These are phyloP conservation scores for Fusarium protoensiforme DNA, from an alignment of 2,329 filamentous ascomycete genomes.

Conservation along the genomic window DNA sequence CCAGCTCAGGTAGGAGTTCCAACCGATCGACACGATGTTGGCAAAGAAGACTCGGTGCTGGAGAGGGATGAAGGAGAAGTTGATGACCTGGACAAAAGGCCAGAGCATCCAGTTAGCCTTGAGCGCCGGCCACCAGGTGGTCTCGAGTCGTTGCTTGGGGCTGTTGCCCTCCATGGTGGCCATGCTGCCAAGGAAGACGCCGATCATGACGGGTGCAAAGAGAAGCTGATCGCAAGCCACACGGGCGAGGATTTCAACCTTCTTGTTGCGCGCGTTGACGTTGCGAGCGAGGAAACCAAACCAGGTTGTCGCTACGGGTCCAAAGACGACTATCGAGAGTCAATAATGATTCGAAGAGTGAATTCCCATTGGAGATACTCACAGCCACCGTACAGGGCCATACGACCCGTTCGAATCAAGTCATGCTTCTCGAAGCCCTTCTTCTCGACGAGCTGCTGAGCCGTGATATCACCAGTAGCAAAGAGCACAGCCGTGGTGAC, in stretches of 20 bases:
- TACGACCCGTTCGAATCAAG: constrained; percentile 75
- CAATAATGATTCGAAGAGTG: constrained; percentile 7
- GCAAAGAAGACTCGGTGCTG: constrained; percentile 87
- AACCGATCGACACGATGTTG: constrained; percentile 79
- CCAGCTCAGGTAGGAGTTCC: constrained; percentile 74
- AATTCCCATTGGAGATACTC: constrained; percentile 46
- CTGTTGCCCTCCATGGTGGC: constrained; percentile 78
- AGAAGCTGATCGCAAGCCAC: constrained; percentile 83
- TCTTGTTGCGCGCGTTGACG: constrained; percentile 72
- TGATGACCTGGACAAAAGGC: constrained; percentile 85
- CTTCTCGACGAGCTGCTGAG: constrained; percentile 91
- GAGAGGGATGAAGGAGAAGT: constrained; percentile 88
- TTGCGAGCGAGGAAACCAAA: constrained; percentile 80
- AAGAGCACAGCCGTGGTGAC: constrained; percentile 93
- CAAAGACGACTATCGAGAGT: constrained; percentile 74
- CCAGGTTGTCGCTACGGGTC: constrained; percentile 88
- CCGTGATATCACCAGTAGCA: constrained; percentile 88
- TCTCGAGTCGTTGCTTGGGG: constrained; percentile 73
- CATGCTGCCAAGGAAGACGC: constrained; percentile 85
- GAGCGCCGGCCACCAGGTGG: constrained; percentile 77
- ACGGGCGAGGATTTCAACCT: constrained; percentile 78
- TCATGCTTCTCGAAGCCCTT: constrained; percentile 83
- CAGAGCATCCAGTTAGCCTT: constrained; percentile 89
- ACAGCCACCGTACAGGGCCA: constrained; percentile 85
- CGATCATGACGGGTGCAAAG: constrained; percentile 87